phyloP scores from a whole-genome alignment of 2,329 filamentous ascomycete genomes.

The Lasiodiplodia hormozganensis region DNA sequence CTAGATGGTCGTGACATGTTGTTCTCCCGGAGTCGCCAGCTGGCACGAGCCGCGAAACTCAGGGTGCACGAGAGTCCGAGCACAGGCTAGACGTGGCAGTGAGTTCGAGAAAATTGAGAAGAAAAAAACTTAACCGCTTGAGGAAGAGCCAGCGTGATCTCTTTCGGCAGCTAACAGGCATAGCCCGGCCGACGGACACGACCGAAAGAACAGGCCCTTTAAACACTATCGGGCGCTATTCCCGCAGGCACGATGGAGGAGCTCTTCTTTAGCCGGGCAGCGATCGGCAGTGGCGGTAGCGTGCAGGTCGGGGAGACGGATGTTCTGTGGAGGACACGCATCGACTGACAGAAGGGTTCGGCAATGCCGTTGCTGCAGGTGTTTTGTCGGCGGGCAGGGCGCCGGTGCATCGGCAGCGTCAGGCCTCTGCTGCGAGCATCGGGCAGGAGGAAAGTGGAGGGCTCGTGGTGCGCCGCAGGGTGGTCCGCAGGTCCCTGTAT shows the following conservation, averaged over 20 bases:
- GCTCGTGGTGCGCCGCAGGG: not conserved
- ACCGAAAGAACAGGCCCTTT: not conserved
- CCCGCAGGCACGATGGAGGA: not conserved
- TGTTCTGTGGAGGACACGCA: constrained; percentile 1
- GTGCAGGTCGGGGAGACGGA: not conserved
- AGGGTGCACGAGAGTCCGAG: not conserved
- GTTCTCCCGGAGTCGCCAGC: constrained; percentile 4
- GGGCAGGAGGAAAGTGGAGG: constrained; percentile 21
- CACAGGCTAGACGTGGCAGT: constrained; percentile 1
- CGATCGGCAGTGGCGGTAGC: not conserved
- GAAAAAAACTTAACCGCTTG: constrained; percentile 11
- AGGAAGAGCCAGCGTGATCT: not conserved
- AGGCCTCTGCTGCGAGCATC: constrained; percentile 9
- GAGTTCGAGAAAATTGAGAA: constrained; percentile 20
- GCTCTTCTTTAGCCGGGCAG: not conserved
- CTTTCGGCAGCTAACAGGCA: constrained; percentile 8
- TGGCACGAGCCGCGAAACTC: constrained; percentile 2
- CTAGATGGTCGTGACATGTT: not conserved
- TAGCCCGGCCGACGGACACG: not conserved
- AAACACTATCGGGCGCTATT: not conserved
- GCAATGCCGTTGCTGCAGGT: not conserved
- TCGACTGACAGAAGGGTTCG: constrained; percentile 1
- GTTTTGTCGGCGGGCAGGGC: not conserved
- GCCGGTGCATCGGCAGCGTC: not conserved
- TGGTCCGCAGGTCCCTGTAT: not conserved